Conservation (phyloP, 768 basidiomycete species). For the Suillus luteus region DNA sequence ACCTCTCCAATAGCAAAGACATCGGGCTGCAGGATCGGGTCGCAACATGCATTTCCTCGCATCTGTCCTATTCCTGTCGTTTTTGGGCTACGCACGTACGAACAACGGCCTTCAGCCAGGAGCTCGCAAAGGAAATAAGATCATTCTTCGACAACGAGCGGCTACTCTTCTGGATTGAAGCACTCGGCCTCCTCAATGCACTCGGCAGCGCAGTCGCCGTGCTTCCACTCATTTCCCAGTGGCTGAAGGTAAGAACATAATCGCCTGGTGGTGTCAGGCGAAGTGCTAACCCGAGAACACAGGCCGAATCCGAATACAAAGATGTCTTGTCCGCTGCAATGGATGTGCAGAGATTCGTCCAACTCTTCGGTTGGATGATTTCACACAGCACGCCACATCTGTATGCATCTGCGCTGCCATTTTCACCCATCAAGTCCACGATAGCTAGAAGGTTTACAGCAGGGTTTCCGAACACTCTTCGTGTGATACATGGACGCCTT, state of each 20-base stretch:
- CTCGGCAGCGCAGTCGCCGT: neutral
- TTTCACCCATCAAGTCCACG: too few species aligned
- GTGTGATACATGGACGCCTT: too few species aligned
- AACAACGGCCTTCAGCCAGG: neutral
- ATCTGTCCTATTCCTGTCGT: conserved; percentile 17
- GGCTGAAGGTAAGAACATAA: neutral
- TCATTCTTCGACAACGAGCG: conserved; percentile 11
- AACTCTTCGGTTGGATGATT: neutral
- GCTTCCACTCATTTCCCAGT: neutral
- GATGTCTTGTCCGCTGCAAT: neutral
- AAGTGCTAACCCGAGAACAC: neutral
- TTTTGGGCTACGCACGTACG: conserved; percentile 17
- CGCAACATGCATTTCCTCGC: conserved; percentile 1
- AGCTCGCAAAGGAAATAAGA: neutral
- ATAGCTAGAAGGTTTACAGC: too few species aligned
- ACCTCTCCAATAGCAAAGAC: conserved; percentile 30
- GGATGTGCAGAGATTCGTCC: conserved; percentile 19
- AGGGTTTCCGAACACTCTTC: too few species aligned
- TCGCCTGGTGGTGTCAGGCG: neutral
- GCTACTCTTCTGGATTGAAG: conserved; percentile 15
- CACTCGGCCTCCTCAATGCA: conserved; percentile 6
- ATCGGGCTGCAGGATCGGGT: neutral
- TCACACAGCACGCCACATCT: too few species aligned
- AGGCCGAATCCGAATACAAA: conserved; percentile 3
- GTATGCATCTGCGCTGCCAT: too few species aligned